Evolutionary conservation across 2,329 filamentous ascomycete species (phyloP).

Genomic region (Colletotrichum caudatum): DNA sequence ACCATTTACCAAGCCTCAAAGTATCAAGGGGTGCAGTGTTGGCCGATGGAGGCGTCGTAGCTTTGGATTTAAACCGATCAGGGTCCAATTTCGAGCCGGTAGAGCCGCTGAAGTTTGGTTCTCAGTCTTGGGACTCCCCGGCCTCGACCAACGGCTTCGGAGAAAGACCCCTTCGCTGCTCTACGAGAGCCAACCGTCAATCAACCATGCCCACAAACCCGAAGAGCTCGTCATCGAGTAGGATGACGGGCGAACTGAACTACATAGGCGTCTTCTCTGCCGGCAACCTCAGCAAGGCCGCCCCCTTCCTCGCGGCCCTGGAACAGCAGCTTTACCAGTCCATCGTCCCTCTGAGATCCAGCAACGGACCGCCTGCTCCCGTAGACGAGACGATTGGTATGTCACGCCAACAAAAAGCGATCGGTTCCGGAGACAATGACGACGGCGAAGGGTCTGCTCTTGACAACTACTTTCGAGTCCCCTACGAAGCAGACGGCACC

Average conservation of each 20-base stretch:
- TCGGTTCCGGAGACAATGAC: not conserved
- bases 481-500: not conserved
- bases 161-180: not conserved
- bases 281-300: slow-evolving; percentile 9
- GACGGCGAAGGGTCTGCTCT: not conserved
- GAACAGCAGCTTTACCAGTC: slow-evolving; percentile 20
- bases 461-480: not conserved
- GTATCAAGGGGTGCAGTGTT: not conserved
- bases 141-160: not conserved
- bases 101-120: not conserved
- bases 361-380: not conserved
- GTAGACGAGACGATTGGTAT: not conserved
- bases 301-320: slow-evolving; percentile 6
- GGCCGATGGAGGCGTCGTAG: not conserved
- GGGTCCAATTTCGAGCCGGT: not conserved
- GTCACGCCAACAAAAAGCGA: not conserved
- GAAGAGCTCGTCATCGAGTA: not conserved
- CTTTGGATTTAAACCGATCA: not conserved
- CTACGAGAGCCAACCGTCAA: not conserved
- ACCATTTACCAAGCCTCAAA: not conserved
- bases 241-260: not conserved
- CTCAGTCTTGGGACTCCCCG: not conserved
- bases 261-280: not conserved
- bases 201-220: not conserved
- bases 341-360: not conserved